Evolutionary conservation across 805 yeast genomes (phyloP), one percentile per base, ranked within the genome.

Genomic region (Schizosaccharomyces osmophilus): DNA sequence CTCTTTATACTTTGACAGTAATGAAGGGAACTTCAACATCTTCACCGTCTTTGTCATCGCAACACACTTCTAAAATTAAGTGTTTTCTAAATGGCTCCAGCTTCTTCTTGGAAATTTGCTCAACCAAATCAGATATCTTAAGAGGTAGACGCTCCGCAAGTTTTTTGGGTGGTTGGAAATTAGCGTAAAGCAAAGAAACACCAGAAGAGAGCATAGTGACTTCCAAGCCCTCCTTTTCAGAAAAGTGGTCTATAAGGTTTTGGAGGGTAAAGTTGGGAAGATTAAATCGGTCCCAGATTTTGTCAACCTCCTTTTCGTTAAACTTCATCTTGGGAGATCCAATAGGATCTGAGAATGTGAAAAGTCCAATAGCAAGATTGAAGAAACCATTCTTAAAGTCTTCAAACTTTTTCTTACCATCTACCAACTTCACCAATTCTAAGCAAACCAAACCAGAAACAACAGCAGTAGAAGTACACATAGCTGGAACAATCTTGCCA

Each of bases 381-480:
- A 87, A 79, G 68, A 88, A 89, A 2, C 98, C 97, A 71, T 93
- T 90, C 75, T 87, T 89, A 74, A 82, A 89, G 65, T 83, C 82
- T 70, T 89, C 97, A 66, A 90, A 78, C 64, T 67, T 68, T 48
- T 76, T 78, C 69, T 83, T 81, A 17, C 79, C 79, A 68, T 84
- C 94, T 57, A 82, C 86, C 65, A 93, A 90, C 75, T 93, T 93
- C 76, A 86, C 85, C 63, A 90, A 76, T 73, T 93, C 99, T 66
- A 93, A 75, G 68, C 94, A 86, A 29, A 88, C 94, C 68, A 93
- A 77, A 59, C 99, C 99, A 5, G 98, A 87, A 26, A 93, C 98
- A 66, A 89, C 75, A 9, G 97, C 95, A n/a, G 99, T 93, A 1
- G 99, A 93, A 1, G 99, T 93, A 45, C 98, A 98, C 75, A 93